Percentiles rank a stretch among this genome's conserved stretches.
Conservation (phyloP, 306 rosid species). For the Senna tora region DNA sequence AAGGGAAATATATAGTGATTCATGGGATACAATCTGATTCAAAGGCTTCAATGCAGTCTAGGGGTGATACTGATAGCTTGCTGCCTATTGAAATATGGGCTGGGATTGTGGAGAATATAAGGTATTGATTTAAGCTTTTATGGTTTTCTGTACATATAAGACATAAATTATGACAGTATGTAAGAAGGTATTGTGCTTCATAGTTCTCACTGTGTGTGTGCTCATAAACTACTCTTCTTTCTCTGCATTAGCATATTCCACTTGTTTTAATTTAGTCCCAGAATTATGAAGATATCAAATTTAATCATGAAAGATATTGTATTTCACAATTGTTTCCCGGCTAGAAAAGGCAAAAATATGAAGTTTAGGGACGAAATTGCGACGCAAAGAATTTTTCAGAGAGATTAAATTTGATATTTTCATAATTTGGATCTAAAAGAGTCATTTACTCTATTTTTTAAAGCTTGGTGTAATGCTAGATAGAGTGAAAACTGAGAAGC, state of each 20-base stretch:
- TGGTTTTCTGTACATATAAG: background rate
- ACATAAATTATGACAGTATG: conserved; percentile 4
- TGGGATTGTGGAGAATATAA: conserved; percentile 54
- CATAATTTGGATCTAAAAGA: too few relatives aligned
- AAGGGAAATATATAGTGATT: conserved; percentile 78
- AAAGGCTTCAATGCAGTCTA: conserved; percentile 91
- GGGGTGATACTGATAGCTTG: conserved; percentile 86
- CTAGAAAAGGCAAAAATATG: too few relatives aligned
- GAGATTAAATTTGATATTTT: too few relatives aligned
- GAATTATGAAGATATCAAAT: too few relatives aligned
- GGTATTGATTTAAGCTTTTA: conserved; percentile 36
- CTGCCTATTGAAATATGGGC: conserved; percentile 83
- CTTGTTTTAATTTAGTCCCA: too few relatives aligned
- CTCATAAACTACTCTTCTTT: background rate
- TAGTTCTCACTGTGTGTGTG: background rate
- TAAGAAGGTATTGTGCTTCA: background rate
- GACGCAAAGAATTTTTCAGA: too few relatives aligned
- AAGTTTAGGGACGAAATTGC: too few relatives aligned
- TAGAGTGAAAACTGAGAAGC: too few relatives aligned
- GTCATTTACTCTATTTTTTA: too few relatives aligned
- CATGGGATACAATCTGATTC: conserved; percentile 90
- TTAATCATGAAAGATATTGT: too few relatives aligned
- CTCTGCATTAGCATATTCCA: background rate
- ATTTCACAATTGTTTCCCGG: too few relatives aligned
- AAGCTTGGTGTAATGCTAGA: too few relatives aligned